Base-by-base conservation (phyloP, 495 filamentous ascomycete genomes). In the Aspergillus ellipticus region DNA sequence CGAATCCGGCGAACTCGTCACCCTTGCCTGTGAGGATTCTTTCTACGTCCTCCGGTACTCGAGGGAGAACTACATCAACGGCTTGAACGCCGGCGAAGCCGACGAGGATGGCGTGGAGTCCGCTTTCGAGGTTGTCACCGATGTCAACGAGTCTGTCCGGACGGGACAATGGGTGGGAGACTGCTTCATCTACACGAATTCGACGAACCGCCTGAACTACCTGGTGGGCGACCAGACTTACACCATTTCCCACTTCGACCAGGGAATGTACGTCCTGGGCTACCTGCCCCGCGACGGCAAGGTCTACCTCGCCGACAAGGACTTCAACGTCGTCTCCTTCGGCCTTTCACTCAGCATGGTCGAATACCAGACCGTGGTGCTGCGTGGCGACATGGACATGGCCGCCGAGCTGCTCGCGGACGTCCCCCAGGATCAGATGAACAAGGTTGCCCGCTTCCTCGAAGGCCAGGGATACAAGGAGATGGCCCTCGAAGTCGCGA, bases 111-210 rank as follows among this genome's bases (percentile, higher is more conserved):
- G 94, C 45, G 95, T 97, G 41, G 95, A 98, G 74, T 82, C 90
- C n/a, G 94, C 94, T 19, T 96, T 98, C 63, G 94, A 97, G 59
- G 85, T 96, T 33, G 86, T 97, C 47, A 95, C 91, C 20, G 94
- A 97, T 66, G 91, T 97, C 69, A 92, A 89, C 55, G 95, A 98
- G 75, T 87, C 82, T 58, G 89, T 97, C 42, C 86, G 89, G 46
- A 96, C 95, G n/a, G 94, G 91, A 43, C 86, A 94, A 74, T 99
- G 94, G 94, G 87, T 99, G 54, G 94, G 94, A 21, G 94, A 99
- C 71, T 96, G 92, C 75, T 94, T 99, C 78, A 92, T 97, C 67
- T 99, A 97, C 79, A 97, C 94, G 24, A 97, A 92, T 77, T 86
- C 84, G 62, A 96, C 92, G 22, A 97, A 97, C 81, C 89, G 94